Percentiles rank a stretch among this genome's conserved stretches.
Evolutionary conservation across 2,329 filamentous ascomycete species (phyloP).

Genomic region (Arthrobotrys musiformis): DNA sequence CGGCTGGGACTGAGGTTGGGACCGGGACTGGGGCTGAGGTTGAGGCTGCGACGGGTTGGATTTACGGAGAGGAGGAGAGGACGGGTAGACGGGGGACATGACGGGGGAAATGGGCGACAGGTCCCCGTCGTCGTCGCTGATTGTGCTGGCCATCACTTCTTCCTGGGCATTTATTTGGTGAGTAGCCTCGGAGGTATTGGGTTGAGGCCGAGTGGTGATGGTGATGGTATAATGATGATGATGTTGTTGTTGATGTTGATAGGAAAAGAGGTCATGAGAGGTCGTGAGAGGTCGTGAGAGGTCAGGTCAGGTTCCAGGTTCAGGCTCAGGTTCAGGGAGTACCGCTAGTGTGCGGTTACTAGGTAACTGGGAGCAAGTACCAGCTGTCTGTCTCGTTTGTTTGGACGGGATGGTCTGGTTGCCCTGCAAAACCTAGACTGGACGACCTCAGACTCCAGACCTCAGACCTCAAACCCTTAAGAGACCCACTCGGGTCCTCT

Average conservation of each 20-base stretch:
- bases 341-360: no score
- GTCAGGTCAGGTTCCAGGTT: not conserved
- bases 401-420: slow-evolving; percentile 3
- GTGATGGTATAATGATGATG: not conserved
- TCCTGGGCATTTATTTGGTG: not conserved
- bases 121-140: slow-evolving; percentile 40
- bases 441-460: not conserved
- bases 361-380: not conserved
- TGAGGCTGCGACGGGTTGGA: slow-evolving; percentile 8
- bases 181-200: not conserved
- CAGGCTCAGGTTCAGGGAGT: not conserved
- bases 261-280: not conserved
- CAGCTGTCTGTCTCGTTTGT: not conserved
- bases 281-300: not conserved
- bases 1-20: not conserved
- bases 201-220: not conserved
- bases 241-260: not conserved
- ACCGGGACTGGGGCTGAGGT: not conserved
- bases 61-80: slow-evolving; percentile 42
- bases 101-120: slow-evolving; percentile 52
- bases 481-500: not conserved
- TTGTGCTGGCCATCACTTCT: slow-evolving; percentile 32
- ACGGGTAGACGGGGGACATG: slow-evolving; percentile 33
- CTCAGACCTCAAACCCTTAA: not conserved
- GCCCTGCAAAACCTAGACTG: not conserved